Evolutionary conservation across 2,329 filamentous ascomycete genomes (phyloP), one percentile per base, ranked within the genome.

Genomic region (Lasiodiplodia theobromae): DNA sequence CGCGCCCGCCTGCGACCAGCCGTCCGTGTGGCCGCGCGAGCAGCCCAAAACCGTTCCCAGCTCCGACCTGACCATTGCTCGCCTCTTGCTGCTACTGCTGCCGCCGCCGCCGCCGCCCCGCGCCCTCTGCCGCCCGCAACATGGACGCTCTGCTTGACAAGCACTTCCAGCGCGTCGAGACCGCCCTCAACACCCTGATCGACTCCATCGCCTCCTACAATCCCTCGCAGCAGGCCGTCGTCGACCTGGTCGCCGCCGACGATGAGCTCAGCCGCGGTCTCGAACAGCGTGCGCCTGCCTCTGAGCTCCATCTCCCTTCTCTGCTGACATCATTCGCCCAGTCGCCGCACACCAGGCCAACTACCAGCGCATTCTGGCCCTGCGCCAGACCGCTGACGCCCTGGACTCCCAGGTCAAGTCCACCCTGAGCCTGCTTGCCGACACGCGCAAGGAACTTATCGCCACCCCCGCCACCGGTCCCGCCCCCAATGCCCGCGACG

Each of bases 151-250:
- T 80, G 37, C 78, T 85, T 38, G 78, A 81, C 37, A 72, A 75
- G 16, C 82, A 80, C 70, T 84, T 84, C 70, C 77, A 82, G 71
- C 79, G 82, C 69, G 76, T 85, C 53, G 82, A 85, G 68, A 76
- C 77, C 65, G 82, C 82, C 5, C 83, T 96, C 23, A 86, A 87
- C 14, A 88, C 83, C 34, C 84, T 96, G 40, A 90, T 94, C 73
- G 91, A 94, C 77, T 94, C 92, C 0, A 91, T 96, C 71, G 86
- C 92, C 6, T 92, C 93, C 71, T 95, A 94, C 80, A 93, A 94
- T 74, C 92, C 93, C 0, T 92, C 91, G 7, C 82, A 87, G 4
- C 80, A 84, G 44, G 87, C 90, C 31, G 91, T 91, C 6, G 83
- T 87, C 68, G 91, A 94, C 71, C 87, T 96, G 11, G 83, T 91